Evolutionary conservation across 2,329 filamentous ascomycete species (phyloP), one percentile per base, ranked within the genome.

Genomic region (Scleromitrula shiraiana): DNA sequence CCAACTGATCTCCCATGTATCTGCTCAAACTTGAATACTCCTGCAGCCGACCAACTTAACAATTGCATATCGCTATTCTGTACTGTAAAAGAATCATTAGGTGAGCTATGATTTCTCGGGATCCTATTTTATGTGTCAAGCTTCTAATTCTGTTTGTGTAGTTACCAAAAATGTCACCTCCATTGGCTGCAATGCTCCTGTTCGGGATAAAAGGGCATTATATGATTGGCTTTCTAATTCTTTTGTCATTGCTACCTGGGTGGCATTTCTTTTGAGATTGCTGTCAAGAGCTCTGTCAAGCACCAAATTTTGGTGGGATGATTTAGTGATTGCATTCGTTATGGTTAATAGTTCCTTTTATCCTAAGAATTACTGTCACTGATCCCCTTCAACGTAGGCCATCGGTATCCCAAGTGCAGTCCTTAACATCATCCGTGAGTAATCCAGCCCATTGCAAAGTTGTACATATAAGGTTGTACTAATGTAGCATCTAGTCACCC

Each of bases 401-500:
- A 10, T 41, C 20, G 44, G 44, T 24, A 20, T 46, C n/a, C 44
- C 36, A 26, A 32, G 22, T 41, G 27, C 36, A 17, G 14, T 46
- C 8, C 41, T 46, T 20, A 46, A 41, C 5, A 17, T 46, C 26
- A 10, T 9, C 30, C 44, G 44, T 46, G n/a, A 41, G 44, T 41
- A 22, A 12, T 20, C 12, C n/a, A 14, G n/a, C 8, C 12, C 7
- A 17, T 15, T 24, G 6, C 26, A 20, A n/a, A n/a, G n/a, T n/a
- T n/a, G n/a, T n/a, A n/a, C n/a, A n/a, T n/a, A n/a, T n/a, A n/a
- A n/a, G n/a, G n/a, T 20, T 5, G 12, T 46, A 33, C 36, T 46
- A 10, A 46, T 20, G 5, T 20, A 33, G 10, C 24, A 20, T 37
- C 1, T 24, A 58, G 53, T 55, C 24, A 35, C 35, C 8, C 14